A percentile compares a stretch with the other conserved stretches of the same genome.
These are phyloP conservation scores for Gelatoporia subvermispora DNA, from an alignment of 768 basidiomycete species.

Conservation along the genomic window DNA sequence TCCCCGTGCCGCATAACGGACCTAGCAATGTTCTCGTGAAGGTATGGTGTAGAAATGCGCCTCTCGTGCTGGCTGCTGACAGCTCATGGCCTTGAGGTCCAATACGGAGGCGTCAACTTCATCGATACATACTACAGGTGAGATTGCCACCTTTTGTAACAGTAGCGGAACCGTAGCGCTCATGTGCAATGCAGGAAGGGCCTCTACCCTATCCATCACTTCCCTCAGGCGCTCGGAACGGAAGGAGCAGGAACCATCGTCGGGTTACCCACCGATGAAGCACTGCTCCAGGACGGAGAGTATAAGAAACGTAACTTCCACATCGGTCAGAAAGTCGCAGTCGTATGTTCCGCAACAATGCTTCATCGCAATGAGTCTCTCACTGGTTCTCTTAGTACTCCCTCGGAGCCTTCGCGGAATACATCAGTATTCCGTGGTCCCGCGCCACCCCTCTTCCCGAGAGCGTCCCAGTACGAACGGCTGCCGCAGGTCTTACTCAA, in stretches of 20 bases:
- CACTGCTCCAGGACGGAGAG: conserved; percentile 52
- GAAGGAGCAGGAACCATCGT: conserved; percentile 78
- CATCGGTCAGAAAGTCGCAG: conserved; percentile 64
- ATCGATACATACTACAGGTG: conserved; percentile 81
- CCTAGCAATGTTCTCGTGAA: conserved; percentile 57
- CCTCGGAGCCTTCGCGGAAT: conserved; percentile 59
- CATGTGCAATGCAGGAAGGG: conserved; percentile 41
- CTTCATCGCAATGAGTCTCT: neutral
- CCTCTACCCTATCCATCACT: conserved; percentile 50
- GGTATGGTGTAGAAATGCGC: conserved; percentile 17
- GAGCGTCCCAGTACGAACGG: conserved; percentile 49
- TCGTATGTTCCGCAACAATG: conserved; percentile 34
- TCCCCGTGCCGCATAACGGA: conserved; percentile 61
- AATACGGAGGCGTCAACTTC: conserved; percentile 83
- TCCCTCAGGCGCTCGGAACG: conserved; percentile 68
- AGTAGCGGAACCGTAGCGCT: neutral
- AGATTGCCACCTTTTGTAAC: conserved; percentile 7
- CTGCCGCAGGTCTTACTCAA: conserved; percentile 62
- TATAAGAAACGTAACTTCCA: conserved; percentile 61
- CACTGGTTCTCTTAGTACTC: conserved; percentile 2
- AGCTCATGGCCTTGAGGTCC: conserved; percentile 39
- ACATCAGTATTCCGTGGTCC: conserved; percentile 60
- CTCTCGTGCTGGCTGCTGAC: no score
- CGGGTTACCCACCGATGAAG: conserved; percentile 61
- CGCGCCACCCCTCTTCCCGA: conserved; percentile 57